Conservation (phyloP, 2,329 filamentous ascomycete species). For the Trichoderma lentiforme region DNA sequence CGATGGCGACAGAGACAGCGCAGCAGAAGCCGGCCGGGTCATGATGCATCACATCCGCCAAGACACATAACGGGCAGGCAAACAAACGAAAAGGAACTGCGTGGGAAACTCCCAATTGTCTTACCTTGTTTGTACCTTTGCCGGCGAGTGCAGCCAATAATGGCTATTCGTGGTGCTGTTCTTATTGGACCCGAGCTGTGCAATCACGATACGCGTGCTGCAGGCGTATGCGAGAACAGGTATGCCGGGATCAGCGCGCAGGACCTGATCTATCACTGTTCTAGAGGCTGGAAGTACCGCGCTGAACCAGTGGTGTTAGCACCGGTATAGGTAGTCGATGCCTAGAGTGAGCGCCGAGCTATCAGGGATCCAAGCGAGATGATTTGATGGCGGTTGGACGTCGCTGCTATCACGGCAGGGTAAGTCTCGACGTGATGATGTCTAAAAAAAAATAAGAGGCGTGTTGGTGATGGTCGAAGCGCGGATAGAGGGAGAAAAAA, state of each 20-base stretch:
- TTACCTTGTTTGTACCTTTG: neutral
- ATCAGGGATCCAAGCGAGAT: neutral
- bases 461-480: neutral
- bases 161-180: neutral
- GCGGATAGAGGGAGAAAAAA: neutral
- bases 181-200: neutral
- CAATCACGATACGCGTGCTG: constrained; percentile 10
- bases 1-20: neutral
- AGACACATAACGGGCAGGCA: neutral
- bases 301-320: neutral
- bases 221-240: neutral
- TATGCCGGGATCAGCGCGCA: neutral
- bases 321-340: neutral
- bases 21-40: neutral
- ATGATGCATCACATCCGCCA: neutral
- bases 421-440: neutral
- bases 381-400: neutral
- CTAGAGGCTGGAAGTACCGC: neutral
- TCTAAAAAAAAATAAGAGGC: neutral
- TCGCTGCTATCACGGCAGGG: neutral
- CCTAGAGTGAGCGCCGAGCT: neutral
- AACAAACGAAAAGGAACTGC: neutral
- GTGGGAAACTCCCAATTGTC: neutral
- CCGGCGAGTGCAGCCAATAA: neutral
- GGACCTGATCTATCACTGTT: neutral